Percentiles rank a stretch among this genome's conserved stretches.
Evolutionary conservation across 2,329 filamentous ascomycete species (phyloP).

Genomic region (Pseudopyricularia javanii): DNA sequence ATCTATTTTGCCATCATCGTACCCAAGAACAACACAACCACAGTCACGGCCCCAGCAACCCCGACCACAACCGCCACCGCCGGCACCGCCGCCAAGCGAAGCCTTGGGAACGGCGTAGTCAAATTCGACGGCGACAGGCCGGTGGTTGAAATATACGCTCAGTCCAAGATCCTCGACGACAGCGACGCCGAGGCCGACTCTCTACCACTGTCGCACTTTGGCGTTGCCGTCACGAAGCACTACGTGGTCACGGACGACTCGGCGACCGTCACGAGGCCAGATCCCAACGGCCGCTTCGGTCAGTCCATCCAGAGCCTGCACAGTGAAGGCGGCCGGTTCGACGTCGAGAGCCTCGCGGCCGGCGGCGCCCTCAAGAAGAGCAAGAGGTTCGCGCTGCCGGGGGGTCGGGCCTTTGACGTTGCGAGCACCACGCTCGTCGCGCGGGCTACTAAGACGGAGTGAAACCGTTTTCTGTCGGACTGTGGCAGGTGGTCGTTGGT

Average conservation of each 20-base stretch:
- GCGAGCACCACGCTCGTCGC: background rate
- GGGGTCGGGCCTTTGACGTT: background rate
- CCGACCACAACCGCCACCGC: conserved; percentile 24
- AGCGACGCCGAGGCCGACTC: conserved; percentile 3
- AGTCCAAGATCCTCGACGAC: conserved; percentile 11
- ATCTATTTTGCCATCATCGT: conserved; percentile 32
- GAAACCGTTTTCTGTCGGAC: background rate
- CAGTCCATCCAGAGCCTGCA: background rate
- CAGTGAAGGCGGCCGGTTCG: conserved; percentile 4
- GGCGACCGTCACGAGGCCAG: background rate
- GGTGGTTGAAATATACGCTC: conserved; percentile 8
- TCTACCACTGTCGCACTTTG: conserved; percentile 6
- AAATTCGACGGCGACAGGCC: conserved; percentile 10
- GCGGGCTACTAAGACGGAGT: background rate
- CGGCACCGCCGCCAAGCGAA: conserved; percentile 16
- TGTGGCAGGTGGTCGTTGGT: background rate
- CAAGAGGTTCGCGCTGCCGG: background rate
- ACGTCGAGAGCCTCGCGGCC: conserved; percentile 7
- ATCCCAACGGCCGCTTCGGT: background rate
- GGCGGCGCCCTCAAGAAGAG: background rate
- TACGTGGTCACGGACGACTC: background rate
- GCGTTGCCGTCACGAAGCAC: background rate
- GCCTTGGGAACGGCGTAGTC: conserved; percentile 9
- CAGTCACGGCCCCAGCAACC: conserved; percentile 12
- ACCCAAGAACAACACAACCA: conserved; percentile 18